Conservation (phyloP, 371 early-diverging fungal species). For the Saksenaea vasiformis region DNA sequence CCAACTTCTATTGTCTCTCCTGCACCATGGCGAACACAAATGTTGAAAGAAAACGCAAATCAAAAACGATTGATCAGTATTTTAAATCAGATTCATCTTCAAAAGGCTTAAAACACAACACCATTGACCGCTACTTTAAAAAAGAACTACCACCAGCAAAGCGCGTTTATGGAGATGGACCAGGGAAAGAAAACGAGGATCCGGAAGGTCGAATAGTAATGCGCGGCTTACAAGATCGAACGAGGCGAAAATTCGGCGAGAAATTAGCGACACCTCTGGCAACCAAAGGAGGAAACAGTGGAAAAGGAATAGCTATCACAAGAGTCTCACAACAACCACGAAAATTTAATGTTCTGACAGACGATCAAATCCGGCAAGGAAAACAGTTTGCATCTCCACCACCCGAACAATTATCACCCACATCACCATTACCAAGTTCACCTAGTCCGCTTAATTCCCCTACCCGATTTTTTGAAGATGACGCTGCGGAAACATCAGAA, state of each 20-base stretch:
- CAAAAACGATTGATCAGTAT: neutral
- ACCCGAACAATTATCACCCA: neutral
- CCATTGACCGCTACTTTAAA: neutral
- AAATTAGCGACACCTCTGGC: neutral
- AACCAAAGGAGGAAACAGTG: neutral
- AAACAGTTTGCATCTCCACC: neutral
- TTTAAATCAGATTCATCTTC: neutral
- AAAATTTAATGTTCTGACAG: neutral
- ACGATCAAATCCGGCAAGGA: neutral
- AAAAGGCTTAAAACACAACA: neutral
- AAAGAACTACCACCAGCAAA: neutral
- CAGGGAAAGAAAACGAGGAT: neutral
- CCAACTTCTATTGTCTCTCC: neutral
- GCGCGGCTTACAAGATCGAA: neutral
- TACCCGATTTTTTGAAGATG: neutral
- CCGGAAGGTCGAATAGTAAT: neutral
- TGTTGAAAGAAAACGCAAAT: neutral
- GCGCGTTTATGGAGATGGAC: neutral
- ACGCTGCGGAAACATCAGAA: neutral
- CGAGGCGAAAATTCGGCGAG: neutral
- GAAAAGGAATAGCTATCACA: constrained; percentile 1
- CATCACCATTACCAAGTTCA: neutral
- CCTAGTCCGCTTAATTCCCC: neutral
- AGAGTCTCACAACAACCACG: neutral
- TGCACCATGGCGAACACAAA: neutral